A percentile compares a stretch with the other conserved stretches of the same genome.
Evolutionary conservation across 805 yeast species (phyloP).

Genomic region (Pichia ethanolica): DNA sequence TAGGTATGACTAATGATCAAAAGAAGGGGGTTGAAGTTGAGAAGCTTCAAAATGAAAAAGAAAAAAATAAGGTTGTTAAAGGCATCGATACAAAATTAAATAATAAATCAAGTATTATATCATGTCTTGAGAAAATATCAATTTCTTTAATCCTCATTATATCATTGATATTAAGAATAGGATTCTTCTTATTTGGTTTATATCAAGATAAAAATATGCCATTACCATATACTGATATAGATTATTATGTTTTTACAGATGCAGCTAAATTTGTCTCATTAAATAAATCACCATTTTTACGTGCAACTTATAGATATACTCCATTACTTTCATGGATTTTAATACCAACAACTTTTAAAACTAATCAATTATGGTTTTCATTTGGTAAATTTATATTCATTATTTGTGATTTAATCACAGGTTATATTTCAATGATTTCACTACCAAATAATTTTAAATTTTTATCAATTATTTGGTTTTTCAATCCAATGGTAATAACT

Average conservation of each 20-base stretch:
- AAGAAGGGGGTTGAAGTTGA: not conserved
- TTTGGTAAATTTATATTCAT: slow-evolving; percentile 81
- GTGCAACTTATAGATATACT: slow-evolving; percentile 91
- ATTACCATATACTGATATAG: slow-evolving; percentile 89
- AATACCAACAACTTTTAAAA: slow-evolving; percentile 47
- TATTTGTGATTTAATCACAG: slow-evolving; percentile 74
- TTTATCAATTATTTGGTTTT: slow-evolving; percentile 54
- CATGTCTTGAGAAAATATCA: not conserved
- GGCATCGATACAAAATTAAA: too few species aligned
- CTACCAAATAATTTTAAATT: slow-evolving; percentile 6
- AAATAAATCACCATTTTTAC: slow-evolving; percentile 59
- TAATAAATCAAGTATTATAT: not conserved
- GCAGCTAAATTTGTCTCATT: slow-evolving; percentile 66
- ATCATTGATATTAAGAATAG: slow-evolving; percentile 39
- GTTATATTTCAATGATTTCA: slow-evolving; percentile 42
- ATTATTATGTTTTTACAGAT: slow-evolving; percentile 88
- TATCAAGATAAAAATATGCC: slow-evolving; percentile 79
- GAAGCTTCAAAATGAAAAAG: too few species aligned
- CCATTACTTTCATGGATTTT: slow-evolving; percentile 84
- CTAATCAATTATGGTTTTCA: slow-evolving; percentile 35
- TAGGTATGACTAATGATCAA: too few species aligned
- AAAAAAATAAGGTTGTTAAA: not conserved
- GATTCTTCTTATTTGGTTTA: slow-evolving; percentile 67
- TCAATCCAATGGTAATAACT: slow-evolving; percentile 92
- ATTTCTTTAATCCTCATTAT: slow-evolving; percentile 10